These are phyloP conservation scores for Pseudozyma sp. DNA, from an alignment of 1,284 basidiomycete species.

Conservation along the genomic window DNA sequence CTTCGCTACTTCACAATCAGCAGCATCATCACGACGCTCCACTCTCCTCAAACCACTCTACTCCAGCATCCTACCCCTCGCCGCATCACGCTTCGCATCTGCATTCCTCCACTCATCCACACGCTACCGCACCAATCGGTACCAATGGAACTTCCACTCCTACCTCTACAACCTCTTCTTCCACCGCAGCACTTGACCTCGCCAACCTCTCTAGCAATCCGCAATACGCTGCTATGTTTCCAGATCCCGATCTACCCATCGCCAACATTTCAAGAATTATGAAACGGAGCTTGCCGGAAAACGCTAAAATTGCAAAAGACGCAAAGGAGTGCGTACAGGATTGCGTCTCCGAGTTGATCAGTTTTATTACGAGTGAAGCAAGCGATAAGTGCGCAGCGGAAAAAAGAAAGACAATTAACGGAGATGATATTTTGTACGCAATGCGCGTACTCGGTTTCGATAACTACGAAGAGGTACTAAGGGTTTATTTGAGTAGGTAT, in stretches of 20 bases:
- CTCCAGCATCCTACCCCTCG: conserved; percentile 15
- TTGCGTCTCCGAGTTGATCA: conserved; percentile 95
- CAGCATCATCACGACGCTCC: neutral
- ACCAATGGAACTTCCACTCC: conserved; percentile 19
- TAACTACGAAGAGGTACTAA: conserved; percentile 89
- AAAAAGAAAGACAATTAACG: conserved; percentile 88
- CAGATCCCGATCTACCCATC: conserved; percentile 72
- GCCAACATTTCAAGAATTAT: conserved; percentile 95
- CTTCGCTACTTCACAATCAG: conserved; percentile 1
- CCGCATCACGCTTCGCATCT: neutral
- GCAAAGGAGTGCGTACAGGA: conserved; percentile 97
- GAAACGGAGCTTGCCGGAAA: conserved; percentile 86
- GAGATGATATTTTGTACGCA: conserved; percentile 85
- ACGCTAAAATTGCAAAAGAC: conserved; percentile 96
- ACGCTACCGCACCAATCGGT: neutral
- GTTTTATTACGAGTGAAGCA: conserved; percentile 91
- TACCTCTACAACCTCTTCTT: conserved; percentile 13
- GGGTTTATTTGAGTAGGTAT: conserved; percentile 84
- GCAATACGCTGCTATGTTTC: conserved; percentile 38
- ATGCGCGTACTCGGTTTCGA: conserved; percentile 91
- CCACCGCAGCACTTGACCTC: too few relatives aligned
- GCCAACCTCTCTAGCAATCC: conserved; percentile 31
- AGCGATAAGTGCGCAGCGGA: conserved; percentile 87
- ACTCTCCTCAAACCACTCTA: conserved; percentile 14
- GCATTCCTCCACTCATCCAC: neutral